phyloP scores from a whole-genome alignment of 371 early-diverging fungal species.

The Zychaea mexicana region DNA sequence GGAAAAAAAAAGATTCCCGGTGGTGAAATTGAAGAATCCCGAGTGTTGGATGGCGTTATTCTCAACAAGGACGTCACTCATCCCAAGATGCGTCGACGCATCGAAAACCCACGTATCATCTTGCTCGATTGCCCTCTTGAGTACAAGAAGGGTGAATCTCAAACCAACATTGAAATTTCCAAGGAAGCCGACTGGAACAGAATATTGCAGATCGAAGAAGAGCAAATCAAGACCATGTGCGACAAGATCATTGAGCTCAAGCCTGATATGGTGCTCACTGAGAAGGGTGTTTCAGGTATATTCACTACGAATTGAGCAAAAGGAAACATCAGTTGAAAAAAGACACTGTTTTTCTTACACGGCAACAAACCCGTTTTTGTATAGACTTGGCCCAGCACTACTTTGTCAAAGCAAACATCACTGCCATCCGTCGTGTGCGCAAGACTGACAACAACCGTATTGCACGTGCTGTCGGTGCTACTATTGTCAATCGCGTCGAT shows the following conservation, averaged over 20 bases:
- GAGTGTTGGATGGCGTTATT: slow-evolving; percentile 99
- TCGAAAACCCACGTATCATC: slow-evolving; percentile 98
- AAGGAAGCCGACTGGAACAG: slow-evolving; percentile 97
- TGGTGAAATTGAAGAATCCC: slow-evolving; percentile 95
- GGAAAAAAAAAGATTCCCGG: slow-evolving; percentile 84
- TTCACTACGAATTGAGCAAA: too few species aligned
- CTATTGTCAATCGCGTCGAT: slow-evolving; percentile 97
- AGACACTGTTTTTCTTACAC: not conserved
- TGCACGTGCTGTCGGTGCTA: slow-evolving; percentile 97
- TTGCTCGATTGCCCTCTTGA: slow-evolving; percentile 99
- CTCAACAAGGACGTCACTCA: slow-evolving; percentile 99
- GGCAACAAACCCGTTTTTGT: not conserved
- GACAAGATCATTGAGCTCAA: slow-evolving; percentile 95
- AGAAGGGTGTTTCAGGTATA: slow-evolving; percentile 97
- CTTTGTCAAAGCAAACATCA: slow-evolving; percentile 96
- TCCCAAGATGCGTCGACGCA: slow-evolving; percentile 98
- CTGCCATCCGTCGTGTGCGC: slow-evolving; percentile 98
- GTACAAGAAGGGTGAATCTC: slow-evolving; percentile 99
- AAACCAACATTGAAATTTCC: slow-evolving; percentile 98
- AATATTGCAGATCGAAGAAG: slow-evolving; percentile 99
- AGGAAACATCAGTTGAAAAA: not conserved
- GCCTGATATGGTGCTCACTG: slow-evolving; percentile 99
- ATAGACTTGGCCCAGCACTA: slow-evolving; percentile 97
- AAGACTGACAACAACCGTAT: slow-evolving; percentile 99
- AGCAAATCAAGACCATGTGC: slow-evolving; percentile 97